Percentiles rank a stretch among this genome's conserved stretches.
phyloP scores from a whole-genome alignment of 1,284 basidiomycete genomes.

The Moesziomyces parantarcticus region DNA sequence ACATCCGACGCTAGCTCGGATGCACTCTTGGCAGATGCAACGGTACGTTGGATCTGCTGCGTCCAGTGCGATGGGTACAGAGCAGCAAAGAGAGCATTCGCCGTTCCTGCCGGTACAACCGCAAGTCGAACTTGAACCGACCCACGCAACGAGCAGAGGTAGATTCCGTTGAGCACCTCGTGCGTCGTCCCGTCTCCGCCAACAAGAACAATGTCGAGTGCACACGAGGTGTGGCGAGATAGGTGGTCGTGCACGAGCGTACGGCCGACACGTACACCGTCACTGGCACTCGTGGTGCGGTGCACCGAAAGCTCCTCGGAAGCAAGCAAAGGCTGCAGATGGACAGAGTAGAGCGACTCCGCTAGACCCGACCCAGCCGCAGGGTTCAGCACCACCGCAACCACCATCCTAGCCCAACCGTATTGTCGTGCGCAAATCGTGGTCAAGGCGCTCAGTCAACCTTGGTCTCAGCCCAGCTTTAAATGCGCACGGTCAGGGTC shows the following conservation, averaged over 20 bases:
- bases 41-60: conserved; percentile 21
- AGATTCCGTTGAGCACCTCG: conserved; percentile 64
- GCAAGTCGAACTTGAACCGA: conserved; percentile 59
- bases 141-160: not conserved
- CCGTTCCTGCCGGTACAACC: conserved; percentile 83
- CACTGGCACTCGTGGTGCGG: conserved; percentile 16
- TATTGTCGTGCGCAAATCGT: too few relatives aligned
- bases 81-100: conserved; percentile 84
- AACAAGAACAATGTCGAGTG: conserved; percentile 51
- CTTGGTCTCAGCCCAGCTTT: too few relatives aligned
- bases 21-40: not conserved
- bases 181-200: conserved; percentile 68
- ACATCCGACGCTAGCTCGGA: not conserved
- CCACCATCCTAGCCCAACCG: too few relatives aligned
- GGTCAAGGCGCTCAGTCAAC: too few relatives aligned
- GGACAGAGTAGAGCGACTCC: not conserved
- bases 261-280: conserved; percentile 31
- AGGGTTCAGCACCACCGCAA: conserved; percentile 22
- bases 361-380: conserved; percentile 11
- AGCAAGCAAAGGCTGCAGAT: conserved; percentile 15
- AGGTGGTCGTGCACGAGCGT: conserved; percentile 10
- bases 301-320: not conserved
- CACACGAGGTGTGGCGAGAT: not conserved
- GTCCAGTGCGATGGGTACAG: conserved; percentile 69
- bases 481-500: conserved; percentile 4